Conservation (phyloP, 768 basidiomycete genomes). For the Suillus decipiens region DNA sequence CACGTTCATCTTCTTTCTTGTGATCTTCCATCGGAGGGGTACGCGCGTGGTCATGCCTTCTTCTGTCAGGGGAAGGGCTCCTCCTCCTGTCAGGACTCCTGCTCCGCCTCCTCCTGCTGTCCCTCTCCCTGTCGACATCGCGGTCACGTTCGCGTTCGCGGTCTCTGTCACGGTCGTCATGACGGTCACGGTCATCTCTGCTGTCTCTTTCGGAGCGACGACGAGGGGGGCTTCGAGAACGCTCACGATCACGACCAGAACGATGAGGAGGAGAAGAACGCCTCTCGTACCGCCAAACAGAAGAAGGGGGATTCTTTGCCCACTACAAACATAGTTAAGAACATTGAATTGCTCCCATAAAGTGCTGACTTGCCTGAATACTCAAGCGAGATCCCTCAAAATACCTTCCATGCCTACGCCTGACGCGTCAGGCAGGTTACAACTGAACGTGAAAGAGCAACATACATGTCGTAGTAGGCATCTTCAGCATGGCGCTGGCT, state of each 20-base stretch:
- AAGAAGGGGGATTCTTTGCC: constrained; percentile 82
- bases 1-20: constrained; percentile 50
- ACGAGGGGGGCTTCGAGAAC: constrained; percentile 54
- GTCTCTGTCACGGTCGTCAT: constrained; percentile 30
- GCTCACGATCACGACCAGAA: constrained; percentile 41
- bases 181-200: constrained; percentile 40
- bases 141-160: constrained; percentile 37
- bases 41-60: constrained; percentile 49
- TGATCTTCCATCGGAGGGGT: constrained; percentile 49
- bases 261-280: constrained; percentile 47
- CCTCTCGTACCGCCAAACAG: constrained; percentile 78
- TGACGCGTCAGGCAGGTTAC: constrained; percentile 16
- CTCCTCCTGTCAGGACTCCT: constrained; percentile 49
- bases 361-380: constrained; percentile 57
- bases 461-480: constrained; percentile 83
- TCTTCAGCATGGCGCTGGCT: constrained; percentile 78
- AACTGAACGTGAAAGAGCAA: constrained; percentile 7
- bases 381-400: constrained; percentile 77
- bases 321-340: constrained; percentile 45
- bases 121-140: constrained; percentile 42
- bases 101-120: constrained; percentile 52
- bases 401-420: constrained; percentile 66
- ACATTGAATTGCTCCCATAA: background rate
- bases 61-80: constrained; percentile 46
- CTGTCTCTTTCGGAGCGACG: constrained; percentile 38